Evolutionary conservation across 228 moss, liverwort and hornwort genomes (phyloP).

Genomic region (Sphagnum fallax): DNA sequence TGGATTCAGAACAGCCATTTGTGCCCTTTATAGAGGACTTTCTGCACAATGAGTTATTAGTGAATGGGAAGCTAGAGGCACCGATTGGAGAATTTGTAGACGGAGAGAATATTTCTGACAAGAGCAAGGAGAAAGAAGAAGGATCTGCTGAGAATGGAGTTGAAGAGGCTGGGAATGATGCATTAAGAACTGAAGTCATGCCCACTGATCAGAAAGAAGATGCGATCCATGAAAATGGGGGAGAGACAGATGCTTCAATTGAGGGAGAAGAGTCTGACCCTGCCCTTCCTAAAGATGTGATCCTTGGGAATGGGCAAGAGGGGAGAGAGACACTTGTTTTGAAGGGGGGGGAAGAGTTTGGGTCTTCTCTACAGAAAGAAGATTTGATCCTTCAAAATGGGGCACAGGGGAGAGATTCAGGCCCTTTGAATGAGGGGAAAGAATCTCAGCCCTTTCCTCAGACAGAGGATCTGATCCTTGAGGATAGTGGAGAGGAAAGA

Average conservation of each 20-base stretch:
- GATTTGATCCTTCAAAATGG: conserved; percentile 11
- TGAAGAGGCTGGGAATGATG: background rate
- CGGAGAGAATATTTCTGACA: conserved; percentile 3
- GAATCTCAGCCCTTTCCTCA: conserved; percentile 5
- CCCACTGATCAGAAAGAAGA: background rate
- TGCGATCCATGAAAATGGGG: background rate
- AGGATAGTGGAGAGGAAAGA: conserved; percentile 6
- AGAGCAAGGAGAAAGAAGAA: background rate
- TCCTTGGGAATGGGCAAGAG: conserved; percentile 4
- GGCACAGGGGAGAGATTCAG: background rate
- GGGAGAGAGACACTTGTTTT: background rate
- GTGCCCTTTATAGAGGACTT: conserved; percentile 13
- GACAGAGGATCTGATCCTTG: background rate
- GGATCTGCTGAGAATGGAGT: conserved; percentile 1
- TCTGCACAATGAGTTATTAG: background rate
- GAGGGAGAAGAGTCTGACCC: background rate
- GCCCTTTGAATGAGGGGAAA: conserved; percentile 1
- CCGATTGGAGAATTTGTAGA: conserved; percentile 3
- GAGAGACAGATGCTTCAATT: background rate
- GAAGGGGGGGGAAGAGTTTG: conserved; percentile 3
- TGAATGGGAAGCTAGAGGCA: conserved; percentile 5
- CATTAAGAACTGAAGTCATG: background rate
- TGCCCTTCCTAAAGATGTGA: background rate
- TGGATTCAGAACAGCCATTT: conserved; percentile 28
- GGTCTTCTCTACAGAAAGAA: conserved; percentile 2